Base-by-base conservation (phyloP, 1,139 yeast species). In the Candida labiduridarum region DNA sequence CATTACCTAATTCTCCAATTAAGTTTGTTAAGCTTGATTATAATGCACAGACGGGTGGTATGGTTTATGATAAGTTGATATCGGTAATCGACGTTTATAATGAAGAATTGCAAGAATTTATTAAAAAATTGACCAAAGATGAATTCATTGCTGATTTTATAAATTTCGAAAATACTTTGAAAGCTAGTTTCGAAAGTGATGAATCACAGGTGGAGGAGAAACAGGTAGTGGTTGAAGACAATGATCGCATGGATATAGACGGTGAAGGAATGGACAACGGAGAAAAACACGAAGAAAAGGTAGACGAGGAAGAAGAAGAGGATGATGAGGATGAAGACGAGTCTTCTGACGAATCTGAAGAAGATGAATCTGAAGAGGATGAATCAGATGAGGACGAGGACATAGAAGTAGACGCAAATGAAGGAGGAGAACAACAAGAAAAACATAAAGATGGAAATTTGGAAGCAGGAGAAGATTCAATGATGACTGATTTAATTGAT, bases 121-220 rank as follows among this genome's bases (percentile, higher is more conserved):
- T 69, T 15, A 57, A 57, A 33, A 46, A 35, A 1, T 58, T 72
- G 49, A 54, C 54, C 41, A 67, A 66, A 45, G 68, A 64, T n/a
- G 71, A 64, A 19, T 72, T 72, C 49, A 54, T 67, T 15, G 60
- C 60, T 14, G 76, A 72, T 43, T 71, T 70, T 52, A 60, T 67
- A 41, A 64, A 69, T 51, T 67, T 65, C 49, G 64, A 63, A 30
- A 61, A 58, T 16, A 52, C 57, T 6, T 53, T 59, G 33, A 55
- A 53, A 19, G 48, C 50, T 10, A 47, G 50, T 44, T 50, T 49
- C 9, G 60, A 52, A 14, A 61, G 54, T 5, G 59, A 51, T 4
- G 63, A 52, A 5, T 58, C 50, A 25, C 29, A 25, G 1, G 59
- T 50, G 9, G 64, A 55, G 3, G 60, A 52, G 1, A 62, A 53